Evolutionary conservation across 23 red algal genomes (phyloP).

Genomic region (Chondrus crispus): DNA sequence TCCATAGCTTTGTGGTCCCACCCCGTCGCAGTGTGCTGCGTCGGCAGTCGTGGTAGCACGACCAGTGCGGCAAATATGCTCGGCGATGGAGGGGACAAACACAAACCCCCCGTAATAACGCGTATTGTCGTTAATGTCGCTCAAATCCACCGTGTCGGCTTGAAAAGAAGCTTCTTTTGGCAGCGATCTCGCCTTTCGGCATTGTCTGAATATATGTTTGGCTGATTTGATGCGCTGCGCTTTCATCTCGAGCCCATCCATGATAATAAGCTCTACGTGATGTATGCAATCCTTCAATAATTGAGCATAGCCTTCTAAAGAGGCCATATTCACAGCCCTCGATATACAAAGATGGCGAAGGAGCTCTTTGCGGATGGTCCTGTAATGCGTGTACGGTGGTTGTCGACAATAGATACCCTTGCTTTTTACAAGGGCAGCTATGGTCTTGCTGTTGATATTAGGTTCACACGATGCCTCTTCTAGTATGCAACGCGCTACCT

Average conservation of each 20-base stretch:
- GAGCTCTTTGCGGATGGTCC: background rate
- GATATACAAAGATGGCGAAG: background rate
- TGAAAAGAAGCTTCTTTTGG: background rate
- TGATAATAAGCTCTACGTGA: background rate
- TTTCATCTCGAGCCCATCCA: background rate
- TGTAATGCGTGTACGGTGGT: background rate
- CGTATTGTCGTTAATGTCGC: background rate
- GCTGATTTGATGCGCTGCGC: background rate
- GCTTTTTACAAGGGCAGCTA: background rate
- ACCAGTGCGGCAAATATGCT: background rate
- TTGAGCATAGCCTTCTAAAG: background rate
- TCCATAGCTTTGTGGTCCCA: slow-evolving; percentile 11
- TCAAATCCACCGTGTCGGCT: background rate
- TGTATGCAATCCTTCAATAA: background rate
- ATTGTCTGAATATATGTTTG: background rate
- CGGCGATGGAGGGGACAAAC: background rate
- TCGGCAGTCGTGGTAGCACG: background rate
- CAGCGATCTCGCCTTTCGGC: background rate
- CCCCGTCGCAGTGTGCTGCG: slow-evolving; percentile 6
- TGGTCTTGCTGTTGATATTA: background rate
- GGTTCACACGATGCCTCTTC: background rate
- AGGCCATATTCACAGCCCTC: background rate
- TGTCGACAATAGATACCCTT: background rate
- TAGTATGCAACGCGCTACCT: background rate
- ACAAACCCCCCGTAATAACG: slow-evolving; percentile 5